These are phyloP conservation scores for Paraglomus occultum DNA, from an alignment of 192 early-diverging fungal genomes.

Conservation along the genomic window DNA sequence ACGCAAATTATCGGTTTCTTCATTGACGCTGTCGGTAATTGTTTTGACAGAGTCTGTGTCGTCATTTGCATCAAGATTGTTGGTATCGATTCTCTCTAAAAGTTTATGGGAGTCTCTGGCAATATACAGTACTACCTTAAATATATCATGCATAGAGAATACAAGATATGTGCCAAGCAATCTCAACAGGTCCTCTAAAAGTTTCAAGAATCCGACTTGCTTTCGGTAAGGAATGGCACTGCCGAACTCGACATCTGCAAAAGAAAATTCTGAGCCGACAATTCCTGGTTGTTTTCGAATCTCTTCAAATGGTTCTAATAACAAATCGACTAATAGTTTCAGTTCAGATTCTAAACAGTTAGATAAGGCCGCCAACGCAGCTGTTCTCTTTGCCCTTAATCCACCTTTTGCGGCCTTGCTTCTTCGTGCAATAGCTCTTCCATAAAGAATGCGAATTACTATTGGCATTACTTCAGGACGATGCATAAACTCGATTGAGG, in stretches of 20 bases:
- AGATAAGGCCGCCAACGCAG: constrained; percentile 83
- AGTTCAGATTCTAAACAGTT: constrained; percentile 64
- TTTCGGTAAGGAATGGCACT: constrained; percentile 49
- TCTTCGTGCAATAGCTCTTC: constrained; percentile 79
- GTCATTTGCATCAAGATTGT: constrained; percentile 24
- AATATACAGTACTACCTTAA: constrained; percentile 78
- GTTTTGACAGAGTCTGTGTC: constrained; percentile 32
- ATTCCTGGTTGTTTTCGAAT: constrained; percentile 45
- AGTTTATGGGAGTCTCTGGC: constrained; percentile 56
- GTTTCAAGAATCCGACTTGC: constrained; percentile 78
- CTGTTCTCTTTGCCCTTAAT: constrained; percentile 69
- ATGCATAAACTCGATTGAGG: constrained; percentile 61
- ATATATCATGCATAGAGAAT: constrained; percentile 68
- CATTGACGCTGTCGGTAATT: constrained; percentile 32
- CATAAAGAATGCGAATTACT: constrained; percentile 83
- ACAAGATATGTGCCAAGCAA: constrained; percentile 73
- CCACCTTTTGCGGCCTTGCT: constrained; percentile 73
- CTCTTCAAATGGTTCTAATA: constrained; percentile 73
- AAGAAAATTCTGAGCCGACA: constrained; percentile 40
- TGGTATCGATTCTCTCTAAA: constrained; percentile 37
- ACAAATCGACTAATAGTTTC: constrained; percentile 71
- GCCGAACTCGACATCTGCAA: constrained; percentile 38
- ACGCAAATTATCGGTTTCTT: constrained; percentile 17
- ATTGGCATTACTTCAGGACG: constrained; percentile 71
- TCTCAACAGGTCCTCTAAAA: constrained; percentile 79